These are phyloP conservation scores for Calonectria naviculata DNA, from an alignment of 2,329 filamentous ascomycete genomes.

Conservation along the genomic window DNA sequence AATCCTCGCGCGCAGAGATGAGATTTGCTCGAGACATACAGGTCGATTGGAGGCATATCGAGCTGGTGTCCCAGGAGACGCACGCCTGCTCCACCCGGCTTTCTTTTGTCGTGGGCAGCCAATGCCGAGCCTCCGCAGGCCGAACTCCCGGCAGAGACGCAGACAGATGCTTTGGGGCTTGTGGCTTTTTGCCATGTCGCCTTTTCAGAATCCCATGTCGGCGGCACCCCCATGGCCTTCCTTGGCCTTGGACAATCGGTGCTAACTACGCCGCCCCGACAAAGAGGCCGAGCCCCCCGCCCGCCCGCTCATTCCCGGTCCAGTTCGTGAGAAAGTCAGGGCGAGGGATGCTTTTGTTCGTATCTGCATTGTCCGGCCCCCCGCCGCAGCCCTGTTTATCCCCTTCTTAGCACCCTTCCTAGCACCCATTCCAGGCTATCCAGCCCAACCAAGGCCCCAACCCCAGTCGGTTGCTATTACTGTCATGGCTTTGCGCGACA, in stretches of 20 bases:
- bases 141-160: neutral
- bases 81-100: neutral
- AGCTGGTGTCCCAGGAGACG: neutral
- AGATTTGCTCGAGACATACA: constrained; percentile 3
- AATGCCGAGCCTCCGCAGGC: constrained; percentile 2
- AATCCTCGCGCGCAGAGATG: constrained; percentile 1
- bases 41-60: neutral
- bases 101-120: neutral
- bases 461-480: constrained; percentile 12
- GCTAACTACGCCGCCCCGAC: constrained; percentile 18
- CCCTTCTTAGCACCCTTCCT: neutral
- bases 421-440: neutral
- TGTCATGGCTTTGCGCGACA: neutral
- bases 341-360: neutral
- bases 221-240: neutral
- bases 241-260: constrained; percentile 1
- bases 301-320: neutral
- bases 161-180: neutral
- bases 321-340: neutral
- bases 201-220: constrained; percentile 7
- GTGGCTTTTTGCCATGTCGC: constrained; percentile 4
- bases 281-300: constrained; percentile 17
- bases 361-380: constrained; percentile 2
- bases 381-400: neutral
- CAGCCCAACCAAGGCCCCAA: neutral